These are phyloP conservation scores for Zanthoxylum bungeanum DNA, from an alignment of 345 rosid species.

Conservation along the genomic window DNA sequence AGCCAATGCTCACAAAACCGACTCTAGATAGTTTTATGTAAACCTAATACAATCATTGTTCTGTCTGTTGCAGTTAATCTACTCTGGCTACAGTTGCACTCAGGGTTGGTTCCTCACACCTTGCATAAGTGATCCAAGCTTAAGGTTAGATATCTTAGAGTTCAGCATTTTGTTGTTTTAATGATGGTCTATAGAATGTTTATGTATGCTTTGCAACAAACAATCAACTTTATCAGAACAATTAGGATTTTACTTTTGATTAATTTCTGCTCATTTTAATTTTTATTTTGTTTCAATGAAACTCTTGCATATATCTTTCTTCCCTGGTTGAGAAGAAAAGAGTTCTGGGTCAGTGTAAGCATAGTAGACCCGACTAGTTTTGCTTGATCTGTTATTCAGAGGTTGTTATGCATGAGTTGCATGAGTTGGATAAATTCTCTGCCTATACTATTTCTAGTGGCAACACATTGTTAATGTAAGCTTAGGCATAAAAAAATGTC, in stretches of 20 bases:
- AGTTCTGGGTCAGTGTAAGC: not conserved
- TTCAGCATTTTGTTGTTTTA: not conserved
- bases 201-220: not conserved
- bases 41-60: conserved; percentile 9
- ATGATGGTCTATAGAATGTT: not conserved
- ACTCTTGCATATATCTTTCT: not conserved
- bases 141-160: conserved; percentile 56
- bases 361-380: not conserved
- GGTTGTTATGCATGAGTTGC: not conserved
- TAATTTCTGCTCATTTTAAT: not conserved
- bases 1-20: not conserved
- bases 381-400: not conserved
- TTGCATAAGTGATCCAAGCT: conserved; percentile 76
- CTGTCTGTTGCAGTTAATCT: conserved; percentile 61
- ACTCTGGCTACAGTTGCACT: conserved; percentile 85
- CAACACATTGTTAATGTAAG: not conserved
- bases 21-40: not conserved
- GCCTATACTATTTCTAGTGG: not conserved
- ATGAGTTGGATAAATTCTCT: not conserved
- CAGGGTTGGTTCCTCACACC: conserved; percentile 99
- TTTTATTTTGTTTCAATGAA: not conserved
- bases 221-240: not conserved
- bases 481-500: not conserved
- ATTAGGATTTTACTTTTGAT: conserved; percentile 5
- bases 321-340: not conserved